Percentiles rank a stretch among this genome's conserved stretches.
These are phyloP conservation scores for Mallotus nudiflorus DNA, from an alignment of 345 rosid genomes.

Conservation along the genomic window DNA sequence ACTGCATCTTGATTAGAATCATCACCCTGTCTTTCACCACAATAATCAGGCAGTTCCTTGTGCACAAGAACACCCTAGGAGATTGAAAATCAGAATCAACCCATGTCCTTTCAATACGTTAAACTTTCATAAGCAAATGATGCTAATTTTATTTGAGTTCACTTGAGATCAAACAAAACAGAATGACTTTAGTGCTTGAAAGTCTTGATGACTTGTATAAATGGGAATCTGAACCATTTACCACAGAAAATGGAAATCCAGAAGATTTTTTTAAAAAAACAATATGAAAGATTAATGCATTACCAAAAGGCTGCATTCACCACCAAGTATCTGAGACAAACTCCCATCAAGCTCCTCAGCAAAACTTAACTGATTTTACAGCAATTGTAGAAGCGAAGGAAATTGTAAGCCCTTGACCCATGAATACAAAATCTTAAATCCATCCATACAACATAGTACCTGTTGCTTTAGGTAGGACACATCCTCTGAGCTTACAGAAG, in stretches of 20 bases:
- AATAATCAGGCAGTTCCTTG: conserved; percentile 39
- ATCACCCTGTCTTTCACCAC: conserved; percentile 42
- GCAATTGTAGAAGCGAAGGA: conserved; percentile 15
- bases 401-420: conserved; percentile 14
- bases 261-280: neutral
- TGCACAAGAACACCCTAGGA: conserved; percentile 50
- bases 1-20: conserved; percentile 41
- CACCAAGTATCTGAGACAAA: conserved; percentile 57
- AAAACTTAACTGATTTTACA: conserved; percentile 55
- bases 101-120: conserved; percentile 3
- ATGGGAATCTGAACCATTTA: neutral
- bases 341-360: conserved; percentile 72
- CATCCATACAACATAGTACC: conserved; percentile 42
- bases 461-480: conserved; percentile 70
- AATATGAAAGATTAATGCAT: conserved; percentile 6
- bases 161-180: neutral
- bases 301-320: conserved; percentile 57
- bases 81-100: conserved; percentile 21
- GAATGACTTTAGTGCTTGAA: conserved; percentile 7
- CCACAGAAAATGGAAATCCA: neutral
- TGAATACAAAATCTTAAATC: conserved; percentile 14
- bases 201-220: neutral
- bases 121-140: conserved; percentile 4
- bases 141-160: conserved; percentile 1
- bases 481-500: conserved; percentile 62